Percentiles rank a stretch among this genome's conserved stretches.
phyloP scores from a whole-genome alignment of 768 basidiomycete species.

The Amanita polypyramis region DNA sequence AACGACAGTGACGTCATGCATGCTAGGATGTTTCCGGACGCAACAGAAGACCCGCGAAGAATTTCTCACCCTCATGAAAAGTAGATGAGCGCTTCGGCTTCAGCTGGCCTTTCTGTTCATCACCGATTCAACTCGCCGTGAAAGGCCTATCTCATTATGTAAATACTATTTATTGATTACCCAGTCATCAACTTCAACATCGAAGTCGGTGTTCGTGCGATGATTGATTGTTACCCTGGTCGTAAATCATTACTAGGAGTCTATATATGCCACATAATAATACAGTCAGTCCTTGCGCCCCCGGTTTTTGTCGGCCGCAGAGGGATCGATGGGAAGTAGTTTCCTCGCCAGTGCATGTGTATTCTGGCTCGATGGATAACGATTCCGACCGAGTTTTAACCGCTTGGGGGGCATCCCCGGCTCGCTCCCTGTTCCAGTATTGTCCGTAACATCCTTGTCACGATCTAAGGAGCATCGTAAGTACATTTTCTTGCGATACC shows the following conservation, averaged over 20 bases:
- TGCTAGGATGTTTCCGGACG: conserved; percentile 98
- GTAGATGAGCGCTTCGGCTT: conserved; percentile 12
- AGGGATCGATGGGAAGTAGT: conserved; percentile 52
- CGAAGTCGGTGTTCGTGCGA: not conserved
- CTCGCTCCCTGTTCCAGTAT: conserved; percentile 24
- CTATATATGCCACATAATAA: not conserved
- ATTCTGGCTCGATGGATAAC: conserved; percentile 27
- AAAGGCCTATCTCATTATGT: not conserved
- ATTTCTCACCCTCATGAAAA: conserved; percentile 80
- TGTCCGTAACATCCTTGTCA: conserved; percentile 42
- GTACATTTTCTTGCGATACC: conserved; percentile 6
- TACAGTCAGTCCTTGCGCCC: conserved; percentile 41
- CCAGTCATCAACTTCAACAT: conserved; percentile 2
- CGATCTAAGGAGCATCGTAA: conserved; percentile 35
- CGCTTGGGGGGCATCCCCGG: conserved; percentile 43
- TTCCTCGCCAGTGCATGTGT: conserved; percentile 42
- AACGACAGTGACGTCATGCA: conserved; percentile 91
- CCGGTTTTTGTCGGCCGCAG: conserved; percentile 46
- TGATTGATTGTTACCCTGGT: not conserved
- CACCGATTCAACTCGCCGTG: conserved; percentile 21
- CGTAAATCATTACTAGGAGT: conserved; percentile 3
- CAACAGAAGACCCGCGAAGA: conserved; percentile 98
- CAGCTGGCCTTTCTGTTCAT: conserved; percentile 9
- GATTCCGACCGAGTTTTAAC: conserved; percentile 40
- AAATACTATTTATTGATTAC: conserved; percentile 7